Evolutionary conservation across 2,329 filamentous ascomycete genomes (phyloP).

Genomic region (Monosporascus sp.): DNA sequence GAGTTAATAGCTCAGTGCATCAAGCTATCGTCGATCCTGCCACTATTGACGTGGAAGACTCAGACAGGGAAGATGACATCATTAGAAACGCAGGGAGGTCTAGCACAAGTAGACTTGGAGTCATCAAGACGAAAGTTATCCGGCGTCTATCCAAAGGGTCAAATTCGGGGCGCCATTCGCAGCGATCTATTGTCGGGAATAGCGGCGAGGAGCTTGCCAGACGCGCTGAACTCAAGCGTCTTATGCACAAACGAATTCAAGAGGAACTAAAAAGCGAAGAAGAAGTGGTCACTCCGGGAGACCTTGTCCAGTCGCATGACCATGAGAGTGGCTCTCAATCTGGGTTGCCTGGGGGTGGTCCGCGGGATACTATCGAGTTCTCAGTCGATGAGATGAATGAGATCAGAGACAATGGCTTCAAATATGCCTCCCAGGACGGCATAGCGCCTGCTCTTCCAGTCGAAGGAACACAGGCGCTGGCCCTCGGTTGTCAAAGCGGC

Average conservation of each 20-base stretch:
- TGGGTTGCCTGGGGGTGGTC: conserved; percentile 33
- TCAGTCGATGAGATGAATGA: conserved; percentile 21
- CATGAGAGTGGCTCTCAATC: conserved; percentile 21
- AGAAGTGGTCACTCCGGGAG: conserved; percentile 27
- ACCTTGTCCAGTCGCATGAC: conserved; percentile 17
- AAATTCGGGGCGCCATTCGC: conserved; percentile 33
- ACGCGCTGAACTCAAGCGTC: conserved; percentile 49
- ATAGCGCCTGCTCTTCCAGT: conserved; percentile 5
- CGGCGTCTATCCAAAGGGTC: conserved; percentile 41
- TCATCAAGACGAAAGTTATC: conserved; percentile 39
- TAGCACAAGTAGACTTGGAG: conserved; percentile 36
- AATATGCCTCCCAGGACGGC: background rate
- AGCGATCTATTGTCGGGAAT: conserved; percentile 33
- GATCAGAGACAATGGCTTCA: conserved; percentile 5
- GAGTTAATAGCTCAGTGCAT: conserved; percentile 16
- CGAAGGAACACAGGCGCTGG: conserved; percentile 2
- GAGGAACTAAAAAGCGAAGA: conserved; percentile 48
- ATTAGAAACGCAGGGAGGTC: conserved; percentile 8
- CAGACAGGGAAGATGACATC: conserved; percentile 19
- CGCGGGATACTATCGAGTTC: conserved; percentile 46
- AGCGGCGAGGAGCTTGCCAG: conserved; percentile 49
- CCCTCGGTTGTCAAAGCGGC: conserved; percentile 11
- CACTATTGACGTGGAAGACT: conserved; percentile 37
- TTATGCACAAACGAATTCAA: conserved; percentile 52
- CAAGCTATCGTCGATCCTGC: conserved; percentile 21